Percentiles rank a stretch among this genome's conserved stretches.
phyloP scores from a whole-genome alignment of 768 basidiomycete species.

The Tylopilus subfusipes region DNA sequence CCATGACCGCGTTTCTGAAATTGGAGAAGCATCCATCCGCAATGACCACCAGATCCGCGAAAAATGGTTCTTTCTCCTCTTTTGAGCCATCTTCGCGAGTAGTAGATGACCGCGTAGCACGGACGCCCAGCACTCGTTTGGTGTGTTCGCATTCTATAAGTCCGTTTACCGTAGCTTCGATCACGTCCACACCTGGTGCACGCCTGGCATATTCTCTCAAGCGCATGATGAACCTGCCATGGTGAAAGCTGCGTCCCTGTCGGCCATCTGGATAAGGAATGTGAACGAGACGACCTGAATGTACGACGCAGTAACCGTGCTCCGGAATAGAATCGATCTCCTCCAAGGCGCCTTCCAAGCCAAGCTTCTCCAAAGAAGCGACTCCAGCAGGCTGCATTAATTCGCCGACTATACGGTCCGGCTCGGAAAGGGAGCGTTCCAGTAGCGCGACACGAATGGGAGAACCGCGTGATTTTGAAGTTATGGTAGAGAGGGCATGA shows the following conservation, averaged over 20 bases:
- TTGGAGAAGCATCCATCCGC: constrained; percentile 97
- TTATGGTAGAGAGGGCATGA: constrained; percentile 68
- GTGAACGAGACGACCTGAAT: constrained; percentile 60
- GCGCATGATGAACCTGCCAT: constrained; percentile 83
- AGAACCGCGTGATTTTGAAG: constrained; percentile 37
- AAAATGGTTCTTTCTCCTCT: constrained; percentile 50
- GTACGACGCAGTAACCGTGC: constrained; percentile 82
- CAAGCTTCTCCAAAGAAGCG: constrained; percentile 69
- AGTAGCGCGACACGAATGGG: constrained; percentile 79
- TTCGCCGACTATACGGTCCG: constrained; percentile 97
- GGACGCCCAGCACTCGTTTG: constrained; percentile 62
- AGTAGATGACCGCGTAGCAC: constrained; percentile 46
- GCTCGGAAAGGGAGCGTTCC: constrained; percentile 88
- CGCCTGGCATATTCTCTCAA: constrained; percentile 62
- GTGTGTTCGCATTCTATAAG: constrained; percentile 57
- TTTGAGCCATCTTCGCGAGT: constrained; percentile 32
- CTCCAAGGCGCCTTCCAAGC: constrained; percentile 70
- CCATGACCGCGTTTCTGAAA: constrained; percentile 73
- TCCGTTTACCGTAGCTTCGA: constrained; percentile 82
- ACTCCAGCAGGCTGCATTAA: constrained; percentile 93
- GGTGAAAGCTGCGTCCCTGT: constrained; percentile 88
- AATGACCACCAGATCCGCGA: constrained; percentile 77
- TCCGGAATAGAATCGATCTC: constrained; percentile 84
- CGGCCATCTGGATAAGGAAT: constrained; percentile 80
- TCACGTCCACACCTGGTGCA: constrained; percentile 66